Evolutionary conservation across 1,284 basidiomycete species (phyloP).

Genomic region (Ustilago trichophora): DNA sequence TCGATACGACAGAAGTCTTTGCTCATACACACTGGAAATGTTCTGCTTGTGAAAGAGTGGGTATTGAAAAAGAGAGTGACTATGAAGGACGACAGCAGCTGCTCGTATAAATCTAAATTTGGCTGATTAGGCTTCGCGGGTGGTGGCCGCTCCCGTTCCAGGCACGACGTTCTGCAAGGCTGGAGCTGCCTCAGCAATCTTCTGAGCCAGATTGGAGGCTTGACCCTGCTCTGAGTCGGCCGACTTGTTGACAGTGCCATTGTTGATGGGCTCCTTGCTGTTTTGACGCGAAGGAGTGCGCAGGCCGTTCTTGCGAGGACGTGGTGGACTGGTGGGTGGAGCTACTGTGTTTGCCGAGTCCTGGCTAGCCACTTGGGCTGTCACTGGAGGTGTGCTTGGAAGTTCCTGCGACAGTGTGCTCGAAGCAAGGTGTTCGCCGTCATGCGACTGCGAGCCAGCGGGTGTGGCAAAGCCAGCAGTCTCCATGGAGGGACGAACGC

Average conservation of each 20-base stretch:
- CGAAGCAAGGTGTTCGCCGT: not conserved
- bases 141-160: slow-evolving; percentile 26
- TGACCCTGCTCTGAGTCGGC: no score
- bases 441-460: slow-evolving; percentile 13
- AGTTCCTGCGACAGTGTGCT: not conserved
- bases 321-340: slow-evolving; percentile 19
- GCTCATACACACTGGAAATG: no score
- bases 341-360: slow-evolving; percentile 9
- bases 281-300: slow-evolving; percentile 39
- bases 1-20: no score
- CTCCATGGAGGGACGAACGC: slow-evolving; percentile 23
- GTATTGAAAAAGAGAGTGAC: slow-evolving; percentile 13
- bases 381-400: not conserved
- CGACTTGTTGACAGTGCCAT: slow-evolving; percentile 1
- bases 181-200: slow-evolving; percentile 22
- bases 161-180: slow-evolving; percentile 30
- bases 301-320: slow-evolving; percentile 36
- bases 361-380: slow-evolving; percentile 3
- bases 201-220: slow-evolving; percentile 3
- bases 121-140: slow-evolving; percentile 3
- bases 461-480: slow-evolving; percentile 25
- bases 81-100: not conserved
- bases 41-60: no score
- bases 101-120: no score
- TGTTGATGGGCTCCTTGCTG: slow-evolving; percentile 28